A percentile compares a stretch with the other conserved stretches of the same genome.
Conservation (phyloP, 2,329 filamentous ascomycete genomes). For the Fusarium kyushuense region DNA sequence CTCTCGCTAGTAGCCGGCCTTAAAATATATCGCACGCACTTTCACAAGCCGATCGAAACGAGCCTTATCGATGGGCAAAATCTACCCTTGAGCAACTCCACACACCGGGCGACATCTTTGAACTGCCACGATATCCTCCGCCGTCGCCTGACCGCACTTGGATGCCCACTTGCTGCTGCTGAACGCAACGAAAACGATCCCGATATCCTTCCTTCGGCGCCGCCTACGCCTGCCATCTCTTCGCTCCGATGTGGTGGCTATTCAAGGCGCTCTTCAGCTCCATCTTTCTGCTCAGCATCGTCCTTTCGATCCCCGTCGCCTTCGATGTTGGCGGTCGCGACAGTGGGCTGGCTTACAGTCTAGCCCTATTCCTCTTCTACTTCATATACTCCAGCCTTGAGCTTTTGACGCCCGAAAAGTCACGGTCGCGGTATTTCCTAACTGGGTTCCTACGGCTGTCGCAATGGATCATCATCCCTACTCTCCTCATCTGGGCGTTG, state of each 20-base stretch:
- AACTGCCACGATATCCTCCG: conserved; percentile 22
- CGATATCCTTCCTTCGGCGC: conserved; percentile 43
- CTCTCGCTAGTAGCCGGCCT: conserved; percentile 32
- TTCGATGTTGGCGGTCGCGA: conserved; percentile 98
- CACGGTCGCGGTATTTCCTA: conserved; percentile 78
- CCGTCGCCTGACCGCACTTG: conserved; percentile 31
- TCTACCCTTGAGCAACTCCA: conserved; percentile 36
- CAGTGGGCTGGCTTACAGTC: conserved; percentile 92
- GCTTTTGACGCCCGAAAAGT: conserved; percentile 82
- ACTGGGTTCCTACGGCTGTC: conserved; percentile 77
- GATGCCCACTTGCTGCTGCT: conserved; percentile 32
- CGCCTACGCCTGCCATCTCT: conserved; percentile 47
- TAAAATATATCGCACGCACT: conserved; percentile 31
- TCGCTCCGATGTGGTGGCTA: conserved; percentile 80
- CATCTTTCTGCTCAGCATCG: conserved; percentile 89
- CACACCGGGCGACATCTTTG: conserved; percentile 19
- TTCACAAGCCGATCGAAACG: conserved; percentile 33
- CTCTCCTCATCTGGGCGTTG: conserved; percentile 92
- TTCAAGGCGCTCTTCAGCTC: conserved; percentile 83
- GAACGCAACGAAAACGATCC: conserved; percentile 24
- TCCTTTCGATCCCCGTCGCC: conserved; percentile 94
- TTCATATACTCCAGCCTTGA: conserved; percentile 85
- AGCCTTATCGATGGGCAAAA: conserved; percentile 40
- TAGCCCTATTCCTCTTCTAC: conserved; percentile 90
- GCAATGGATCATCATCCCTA: conserved; percentile 89